A percentile compares a stretch with the other conserved stretches of the same genome.
These are phyloP conservation scores for Didymella arachidicola DNA, from an alignment of 2,329 filamentous ascomycete genomes.

Conservation along the genomic window DNA sequence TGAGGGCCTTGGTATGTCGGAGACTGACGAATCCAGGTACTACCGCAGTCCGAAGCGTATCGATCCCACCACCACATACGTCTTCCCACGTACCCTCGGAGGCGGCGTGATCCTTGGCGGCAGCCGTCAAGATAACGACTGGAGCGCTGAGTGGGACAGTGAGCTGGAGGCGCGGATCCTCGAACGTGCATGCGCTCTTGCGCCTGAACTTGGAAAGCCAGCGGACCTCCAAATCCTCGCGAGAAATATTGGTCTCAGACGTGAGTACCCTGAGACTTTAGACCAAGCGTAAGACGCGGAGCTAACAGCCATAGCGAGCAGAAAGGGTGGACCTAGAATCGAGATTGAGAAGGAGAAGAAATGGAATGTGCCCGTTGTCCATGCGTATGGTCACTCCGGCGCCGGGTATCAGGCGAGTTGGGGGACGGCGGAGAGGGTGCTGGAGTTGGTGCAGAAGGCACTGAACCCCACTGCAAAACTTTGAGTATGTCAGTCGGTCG, in stretches of 20 bases:
- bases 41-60: conserved; percentile 54
- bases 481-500: conserved; percentile 15
- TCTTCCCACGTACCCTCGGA: conserved; percentile 59
- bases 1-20: neutral
- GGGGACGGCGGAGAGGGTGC: conserved; percentile 53
- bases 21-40: conserved; percentile 29
- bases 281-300: neutral
- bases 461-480: conserved; percentile 36
- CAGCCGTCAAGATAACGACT: conserved; percentile 79
- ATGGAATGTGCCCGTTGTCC: conserved; percentile 64
- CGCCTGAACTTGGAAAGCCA: conserved; percentile 71
- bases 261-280: conserved; percentile 28
- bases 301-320: conserved; percentile 57
- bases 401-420: conserved; percentile 71
- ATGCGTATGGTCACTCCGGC: conserved; percentile 82
- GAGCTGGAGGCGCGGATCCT: conserved; percentile 84
- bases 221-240: conserved; percentile 78
- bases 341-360: conserved; percentile 71
- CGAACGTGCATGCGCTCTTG: conserved; percentile 72
- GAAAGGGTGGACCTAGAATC: conserved; percentile 76
- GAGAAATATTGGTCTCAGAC: conserved; percentile 82
- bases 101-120: conserved; percentile 88
- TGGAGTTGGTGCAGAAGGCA: conserved; percentile 50
- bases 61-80: conserved; percentile 54
- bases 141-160: conserved; percentile 79